Conservation (phyloP, 129 eudicot species). For the Smallanthus sonchifolius region DNA sequence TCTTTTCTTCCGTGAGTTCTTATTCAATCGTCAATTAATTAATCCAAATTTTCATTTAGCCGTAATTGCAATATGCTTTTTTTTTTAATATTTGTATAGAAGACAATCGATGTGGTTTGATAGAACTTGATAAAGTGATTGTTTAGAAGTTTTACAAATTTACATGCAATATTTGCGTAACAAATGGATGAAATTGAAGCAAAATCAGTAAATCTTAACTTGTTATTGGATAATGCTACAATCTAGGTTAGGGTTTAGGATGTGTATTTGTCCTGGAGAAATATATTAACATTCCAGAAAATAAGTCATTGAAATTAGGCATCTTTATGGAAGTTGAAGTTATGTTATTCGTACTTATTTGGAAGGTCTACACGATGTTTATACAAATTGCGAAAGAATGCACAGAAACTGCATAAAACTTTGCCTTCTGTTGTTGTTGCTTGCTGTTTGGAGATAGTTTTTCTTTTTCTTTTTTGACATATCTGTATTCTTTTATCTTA, state of each 20-base stretch:
- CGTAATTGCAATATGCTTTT: background rate
- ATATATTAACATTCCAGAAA: background rate
- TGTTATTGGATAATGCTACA: background rate
- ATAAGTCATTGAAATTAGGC: background rate
- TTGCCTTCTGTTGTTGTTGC: background rate
- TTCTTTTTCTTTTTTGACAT: background rate
- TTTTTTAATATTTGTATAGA: too few species aligned
- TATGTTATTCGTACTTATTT: background rate
- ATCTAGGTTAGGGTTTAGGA: background rate
- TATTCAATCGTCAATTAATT: background rate
- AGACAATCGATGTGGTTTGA: too few species aligned
- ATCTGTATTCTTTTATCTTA: background rate
- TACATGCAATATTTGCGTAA: background rate
- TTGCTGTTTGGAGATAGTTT: background rate
- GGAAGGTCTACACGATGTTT: background rate
- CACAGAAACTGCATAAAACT: background rate
- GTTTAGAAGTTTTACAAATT: too few species aligned
- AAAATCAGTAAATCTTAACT: background rate
- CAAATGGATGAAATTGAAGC: slow-evolving; percentile 1
- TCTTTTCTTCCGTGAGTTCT: slow-evolving; percentile 74
- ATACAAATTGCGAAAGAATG: background rate
- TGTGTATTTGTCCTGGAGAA: background rate
- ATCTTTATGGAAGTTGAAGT: background rate
- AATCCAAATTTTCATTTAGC: background rate
- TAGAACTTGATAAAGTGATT: too few species aligned